Conservation (phyloP, 768 basidiomycete species). For the Coprinopsis cinerea region DNA sequence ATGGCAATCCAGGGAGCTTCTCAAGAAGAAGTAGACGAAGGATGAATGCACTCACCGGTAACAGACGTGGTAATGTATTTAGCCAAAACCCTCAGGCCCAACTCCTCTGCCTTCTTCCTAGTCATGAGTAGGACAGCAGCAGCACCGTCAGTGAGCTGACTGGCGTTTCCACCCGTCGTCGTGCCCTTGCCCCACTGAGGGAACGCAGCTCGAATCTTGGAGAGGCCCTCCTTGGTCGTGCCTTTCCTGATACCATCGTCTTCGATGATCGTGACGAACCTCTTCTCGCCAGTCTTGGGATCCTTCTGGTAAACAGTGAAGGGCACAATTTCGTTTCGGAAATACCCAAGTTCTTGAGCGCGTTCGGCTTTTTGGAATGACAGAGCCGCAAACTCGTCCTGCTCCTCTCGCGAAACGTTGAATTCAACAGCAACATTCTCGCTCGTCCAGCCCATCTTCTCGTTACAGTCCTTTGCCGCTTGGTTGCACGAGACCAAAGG, state of each 20-base stretch:
- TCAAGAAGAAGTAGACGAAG: no score
- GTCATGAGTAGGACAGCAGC: slow-evolving; percentile 82
- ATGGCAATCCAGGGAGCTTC: no score
- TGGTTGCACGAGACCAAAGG: slow-evolving; percentile 53
- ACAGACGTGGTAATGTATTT: slow-evolving; percentile 74
- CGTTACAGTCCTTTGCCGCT: slow-evolving; percentile 52
- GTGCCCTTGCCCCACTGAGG: slow-evolving; percentile 72
- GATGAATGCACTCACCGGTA: slow-evolving; percentile 34
- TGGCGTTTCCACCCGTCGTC: slow-evolving; percentile 84
- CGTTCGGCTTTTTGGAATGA: slow-evolving; percentile 78
- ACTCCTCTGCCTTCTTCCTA: slow-evolving; percentile 67
- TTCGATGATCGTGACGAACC: slow-evolving; percentile 47
- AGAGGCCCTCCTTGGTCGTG: slow-evolving; percentile 59
- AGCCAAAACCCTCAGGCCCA: slow-evolving; percentile 68
- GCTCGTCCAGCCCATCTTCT: slow-evolving; percentile 88
- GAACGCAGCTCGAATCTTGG: slow-evolving; percentile 69
- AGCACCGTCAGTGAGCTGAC: slow-evolving; percentile 80
- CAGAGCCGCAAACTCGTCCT: slow-evolving; percentile 67
- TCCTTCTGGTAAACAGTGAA: slow-evolving; percentile 63
- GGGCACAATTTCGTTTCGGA: slow-evolving; percentile 68
- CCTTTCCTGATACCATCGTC: slow-evolving; percentile 79
- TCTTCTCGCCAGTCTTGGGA: slow-evolving; percentile 45
- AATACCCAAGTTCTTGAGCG: slow-evolving; percentile 63
- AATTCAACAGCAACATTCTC: slow-evolving; percentile 81
- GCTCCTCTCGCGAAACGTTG: slow-evolving; percentile 63